phyloP scores from a whole-genome alignment of 306 rosid genomes.

The Adenanthera pavonina region DNA sequence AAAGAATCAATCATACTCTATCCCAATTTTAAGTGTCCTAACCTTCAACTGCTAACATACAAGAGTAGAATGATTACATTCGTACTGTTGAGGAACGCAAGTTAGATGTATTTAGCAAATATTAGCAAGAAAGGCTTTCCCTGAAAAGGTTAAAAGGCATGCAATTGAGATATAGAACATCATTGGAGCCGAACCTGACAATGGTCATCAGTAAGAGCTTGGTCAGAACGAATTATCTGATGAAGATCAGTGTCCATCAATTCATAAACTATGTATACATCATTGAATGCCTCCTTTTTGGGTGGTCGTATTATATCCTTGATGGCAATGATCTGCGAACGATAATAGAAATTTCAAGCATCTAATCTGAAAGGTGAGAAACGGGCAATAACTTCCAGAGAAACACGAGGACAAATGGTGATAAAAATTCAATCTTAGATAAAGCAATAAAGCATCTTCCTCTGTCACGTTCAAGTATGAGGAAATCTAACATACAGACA shows the following conservation, averaged over 20 bases:
- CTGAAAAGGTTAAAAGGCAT: slow-evolving; percentile 4
- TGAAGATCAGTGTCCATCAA: slow-evolving; percentile 99
- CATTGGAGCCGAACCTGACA: slow-evolving; percentile 68
- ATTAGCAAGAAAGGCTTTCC: slow-evolving; percentile 22
- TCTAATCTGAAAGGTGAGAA: slow-evolving; percentile 36
- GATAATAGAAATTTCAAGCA: slow-evolving; percentile 34
- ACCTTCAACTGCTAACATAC: slow-evolving; percentile 12
- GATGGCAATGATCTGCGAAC: slow-evolving; percentile 67
- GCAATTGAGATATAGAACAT: slow-evolving; percentile 9
- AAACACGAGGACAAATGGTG: not conserved
- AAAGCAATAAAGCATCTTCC: not conserved
- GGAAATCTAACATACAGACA: not conserved
- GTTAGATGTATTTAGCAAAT: slow-evolving; percentile 29
- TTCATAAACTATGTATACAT: slow-evolving; percentile 94
- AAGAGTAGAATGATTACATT: slow-evolving; percentile 14
- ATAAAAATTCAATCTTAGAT: not conserved
- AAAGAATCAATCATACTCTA: slow-evolving; percentile 1
- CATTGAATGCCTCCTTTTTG: slow-evolving; percentile 74
- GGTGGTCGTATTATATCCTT: slow-evolving; percentile 89
- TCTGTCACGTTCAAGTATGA: not conserved
- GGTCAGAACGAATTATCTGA: slow-evolving; percentile 81
- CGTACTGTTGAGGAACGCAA: not conserved
- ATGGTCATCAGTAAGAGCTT: slow-evolving; percentile 75
- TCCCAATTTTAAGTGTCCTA: slow-evolving; percentile 14
- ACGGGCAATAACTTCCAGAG: slow-evolving; percentile 7